Evolutionary conservation across 768 basidiomycete genomes (phyloP).

Genomic region (Boletus speciosus): DNA sequence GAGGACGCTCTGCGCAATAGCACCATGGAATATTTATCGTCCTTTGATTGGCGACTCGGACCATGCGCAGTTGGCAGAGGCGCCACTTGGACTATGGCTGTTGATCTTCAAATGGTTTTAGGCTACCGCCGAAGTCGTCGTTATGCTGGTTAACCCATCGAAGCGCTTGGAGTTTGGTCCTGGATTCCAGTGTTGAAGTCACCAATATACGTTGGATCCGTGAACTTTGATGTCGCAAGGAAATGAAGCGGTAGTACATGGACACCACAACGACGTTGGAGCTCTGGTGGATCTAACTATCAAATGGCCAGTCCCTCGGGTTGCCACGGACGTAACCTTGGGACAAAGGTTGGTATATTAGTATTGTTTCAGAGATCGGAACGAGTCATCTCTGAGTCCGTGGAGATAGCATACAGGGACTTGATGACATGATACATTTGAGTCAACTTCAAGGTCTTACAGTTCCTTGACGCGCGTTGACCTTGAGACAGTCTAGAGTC

Average conservation of each 20-base stretch:
- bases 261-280: conserved; percentile 63
- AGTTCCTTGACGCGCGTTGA: conserved; percentile 50
- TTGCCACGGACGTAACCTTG: conserved; percentile 57
- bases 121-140: conserved; percentile 39
- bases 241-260: conserved; percentile 61
- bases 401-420: conserved; percentile 43
- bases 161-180: conserved; percentile 47
- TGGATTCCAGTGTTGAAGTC: conserved; percentile 53
- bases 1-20: conserved; percentile 62
- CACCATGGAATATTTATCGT: conserved; percentile 45
- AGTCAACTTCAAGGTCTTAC: conserved; percentile 24
- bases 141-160: conserved; percentile 39
- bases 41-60: conserved; percentile 35
- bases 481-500: conserved; percentile 58
- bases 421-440: conserved; percentile 1
- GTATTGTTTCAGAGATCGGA: neutral
- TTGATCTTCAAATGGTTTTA: conserved; percentile 44
- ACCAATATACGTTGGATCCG: conserved; percentile 32
- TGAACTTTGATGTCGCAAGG: conserved; percentile 50
- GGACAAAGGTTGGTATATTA: neutral
- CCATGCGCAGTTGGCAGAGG: conserved; percentile 55
- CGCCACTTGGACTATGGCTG: conserved; percentile 58
- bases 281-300: conserved; percentile 60
- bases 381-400: conserved; percentile 29
- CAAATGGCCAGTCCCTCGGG: conserved; percentile 63